Base-by-base conservation (phyloP, 2,329 filamentous ascomycete species). In the Aspergillus fumigatus region DNA sequence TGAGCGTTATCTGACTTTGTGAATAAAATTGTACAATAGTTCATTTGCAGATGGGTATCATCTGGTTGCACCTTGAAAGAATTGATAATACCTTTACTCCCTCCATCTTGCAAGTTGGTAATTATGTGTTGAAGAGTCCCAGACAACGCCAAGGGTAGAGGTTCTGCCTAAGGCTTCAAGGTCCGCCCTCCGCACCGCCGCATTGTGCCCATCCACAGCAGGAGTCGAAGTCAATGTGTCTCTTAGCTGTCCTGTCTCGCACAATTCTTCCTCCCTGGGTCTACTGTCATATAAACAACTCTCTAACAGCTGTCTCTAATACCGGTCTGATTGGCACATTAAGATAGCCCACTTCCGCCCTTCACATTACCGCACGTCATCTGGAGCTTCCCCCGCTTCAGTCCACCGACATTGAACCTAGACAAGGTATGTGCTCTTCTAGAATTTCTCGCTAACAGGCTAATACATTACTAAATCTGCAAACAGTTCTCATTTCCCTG, bases 151-250 rank as follows among this genome's bases (percentile, higher is more conserved):
- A 43, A 9, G 19, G 10, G 40, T n/a, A 26, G 11, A 26, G 21
- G 23, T 45, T 26, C 5, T 56, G 58, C 58, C 56, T 56, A 19
- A 60, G 56, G 56, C 56, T 35, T 2, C 19, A 45, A 53, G 57
- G 35, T n/a, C 50, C 32, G 17, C 48, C 51, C 41, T 51, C 55
- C 55, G 52, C 55, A 57, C 52, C 56, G 49, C 56, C 56, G 45
- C 51, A 49, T 35, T 48, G 26, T 47, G 52, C 25, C 27, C 55
- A 50, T 32, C 51, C 19, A 38, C 29, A 17, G 23, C 53, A 19
- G 43, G 19, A 9, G 19, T 52, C 52, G 29, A 47, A 51, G 35
- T 48, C 47, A 45, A 25, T n/a, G 6, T 26, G 26, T 9, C 52
- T 45, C 32, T 27, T 8, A 38, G 41, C 50, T 25, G 32, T 48